Evolutionary conservation across 1,139 yeast species (phyloP).

Genomic region (Magnusiomyces paraingens): DNA sequence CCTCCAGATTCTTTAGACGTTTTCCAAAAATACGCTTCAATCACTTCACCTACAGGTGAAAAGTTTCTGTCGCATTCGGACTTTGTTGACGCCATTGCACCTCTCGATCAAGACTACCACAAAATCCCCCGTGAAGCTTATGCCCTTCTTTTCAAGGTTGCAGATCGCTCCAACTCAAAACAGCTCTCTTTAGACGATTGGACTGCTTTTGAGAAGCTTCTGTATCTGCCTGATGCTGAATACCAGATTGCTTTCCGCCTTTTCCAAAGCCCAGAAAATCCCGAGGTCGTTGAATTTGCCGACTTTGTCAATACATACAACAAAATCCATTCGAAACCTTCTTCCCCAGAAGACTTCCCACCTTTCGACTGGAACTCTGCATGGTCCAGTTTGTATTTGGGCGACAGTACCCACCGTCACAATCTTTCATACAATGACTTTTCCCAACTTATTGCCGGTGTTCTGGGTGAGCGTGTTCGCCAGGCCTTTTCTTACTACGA

Average conservation of each 20-base stretch:
- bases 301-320: constrained; percentile 35
- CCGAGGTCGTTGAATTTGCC: constrained; percentile 36
- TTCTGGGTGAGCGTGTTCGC: constrained; percentile 42
- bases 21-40: constrained; percentile 13
- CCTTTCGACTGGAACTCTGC: constrained; percentile 41
- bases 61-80: constrained; percentile 43
- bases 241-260: constrained; percentile 41
- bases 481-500: constrained; percentile 40
- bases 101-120: constrained; percentile 38
- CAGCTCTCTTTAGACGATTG: constrained; percentile 37
- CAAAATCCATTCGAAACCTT: constrained; percentile 28
- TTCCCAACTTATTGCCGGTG: constrained; percentile 41
- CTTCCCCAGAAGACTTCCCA: constrained; percentile 21
- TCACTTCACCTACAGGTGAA: constrained; percentile 31
- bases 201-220: constrained; percentile 36
- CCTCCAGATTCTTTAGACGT: constrained; percentile 13
- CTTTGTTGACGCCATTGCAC: constrained; percentile 40
- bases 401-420: constrained; percentile 36
- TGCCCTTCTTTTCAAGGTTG: constrained; percentile 40
- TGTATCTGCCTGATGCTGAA: constrained; percentile 43
- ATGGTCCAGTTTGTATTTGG: constrained; percentile 40
- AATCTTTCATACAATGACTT: constrained; percentile 38
- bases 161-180: constrained; percentile 35
- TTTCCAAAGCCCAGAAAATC: constrained; percentile 30
- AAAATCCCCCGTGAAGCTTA: constrained; percentile 39